Evolutionary conservation across 2,329 filamentous ascomycete species (phyloP), one percentile per base, ranked within the genome.

Genomic region (Coniella lustricola): DNA sequence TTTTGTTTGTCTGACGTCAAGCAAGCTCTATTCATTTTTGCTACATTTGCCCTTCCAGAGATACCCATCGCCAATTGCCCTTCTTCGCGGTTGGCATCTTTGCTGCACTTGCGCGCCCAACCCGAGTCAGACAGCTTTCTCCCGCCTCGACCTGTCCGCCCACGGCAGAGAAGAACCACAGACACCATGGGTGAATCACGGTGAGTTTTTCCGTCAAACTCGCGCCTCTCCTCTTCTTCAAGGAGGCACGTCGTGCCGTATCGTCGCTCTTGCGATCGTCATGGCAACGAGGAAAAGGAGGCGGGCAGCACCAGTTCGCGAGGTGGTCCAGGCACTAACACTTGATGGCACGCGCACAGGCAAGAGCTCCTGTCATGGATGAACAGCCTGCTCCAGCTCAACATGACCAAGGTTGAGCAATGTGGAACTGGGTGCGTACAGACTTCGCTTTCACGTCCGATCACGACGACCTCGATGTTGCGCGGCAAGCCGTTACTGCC

Each of bases 401-500:
- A 97, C 74, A 83, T 98, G 62, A 97, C 87, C 62, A 97, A 96
- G 73, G 89, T 98, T 67, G 93, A 98, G 75, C 93, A 98, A 78
- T 97, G 91, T 69, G 93, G 93, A 67, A 97, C 91, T 64, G 93
- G 91, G 91, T 97, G 83, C 62, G 74, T 67, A 55, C 50, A 34
- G 3, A 12, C 7, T 17, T 9, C 29, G 7, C 21, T 9, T 31
- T 18, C 14, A 18, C 43, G 18, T 16, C 10, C 25, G 25, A 29
- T 29, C 25, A 29, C 25, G 25, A 20, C 32, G 7, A 25, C 35
- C 14, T 16, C 36, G 14, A 16, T 29, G 10, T 10, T 25, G 10
- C 21, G 17, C 17, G 29, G 17, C 17, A 32, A n/a, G 16, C n/a
- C 14, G 22, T 21, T 2, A 12, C 16, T 10, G 22, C 38, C 8